Conservation (phyloP, 2,329 filamentous ascomycete species). For the Gnomoniopsis sp. region DNA sequence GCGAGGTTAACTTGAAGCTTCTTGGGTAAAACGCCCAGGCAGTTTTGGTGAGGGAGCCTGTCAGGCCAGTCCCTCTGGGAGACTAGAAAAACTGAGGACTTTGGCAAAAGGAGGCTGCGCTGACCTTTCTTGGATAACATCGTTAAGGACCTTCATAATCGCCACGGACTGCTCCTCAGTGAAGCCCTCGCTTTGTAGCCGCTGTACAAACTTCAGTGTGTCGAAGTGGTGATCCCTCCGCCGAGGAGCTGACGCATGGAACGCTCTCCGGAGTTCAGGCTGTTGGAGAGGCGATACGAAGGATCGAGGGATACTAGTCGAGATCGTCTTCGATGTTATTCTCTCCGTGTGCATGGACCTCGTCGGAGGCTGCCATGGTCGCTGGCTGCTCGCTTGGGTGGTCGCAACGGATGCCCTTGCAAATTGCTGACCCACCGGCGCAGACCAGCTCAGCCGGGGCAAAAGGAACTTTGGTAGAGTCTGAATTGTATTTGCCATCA, state of each 20-base stretch:
- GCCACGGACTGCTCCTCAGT: conserved; percentile 92
- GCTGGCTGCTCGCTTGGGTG: conserved; percentile 5
- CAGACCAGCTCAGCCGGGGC: conserved; percentile 52
- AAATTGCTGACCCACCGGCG: conserved; percentile 27
- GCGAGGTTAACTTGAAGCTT: not conserved
- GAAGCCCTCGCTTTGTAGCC: conserved; percentile 85
- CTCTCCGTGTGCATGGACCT: conserved; percentile 22
- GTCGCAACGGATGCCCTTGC: conserved; percentile 26
- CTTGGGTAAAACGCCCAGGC: not conserved
- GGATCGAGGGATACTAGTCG: not conserved
- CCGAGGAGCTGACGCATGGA: conserved; percentile 64
- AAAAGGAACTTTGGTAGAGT: conserved; percentile 52
- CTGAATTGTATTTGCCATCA: conserved; percentile 34
- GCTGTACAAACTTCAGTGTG: conserved; percentile 93
- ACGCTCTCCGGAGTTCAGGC: conserved; percentile 41
- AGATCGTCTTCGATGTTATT: not conserved
- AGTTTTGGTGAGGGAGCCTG: not conserved
- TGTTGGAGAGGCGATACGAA: conserved; percentile 25
- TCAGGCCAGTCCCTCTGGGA: not conserved
- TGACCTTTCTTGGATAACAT: conserved; percentile 92
- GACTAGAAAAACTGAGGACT: not conserved
- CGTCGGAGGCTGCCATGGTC: conserved; percentile 22
- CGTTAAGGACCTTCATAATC: conserved; percentile 97
- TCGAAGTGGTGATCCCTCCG: conserved; percentile 91
- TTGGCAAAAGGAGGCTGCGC: too few relatives aligned